phyloP scores from a whole-genome alignment of 2,329 filamentous ascomycete species.

The Fusarium succisae region DNA sequence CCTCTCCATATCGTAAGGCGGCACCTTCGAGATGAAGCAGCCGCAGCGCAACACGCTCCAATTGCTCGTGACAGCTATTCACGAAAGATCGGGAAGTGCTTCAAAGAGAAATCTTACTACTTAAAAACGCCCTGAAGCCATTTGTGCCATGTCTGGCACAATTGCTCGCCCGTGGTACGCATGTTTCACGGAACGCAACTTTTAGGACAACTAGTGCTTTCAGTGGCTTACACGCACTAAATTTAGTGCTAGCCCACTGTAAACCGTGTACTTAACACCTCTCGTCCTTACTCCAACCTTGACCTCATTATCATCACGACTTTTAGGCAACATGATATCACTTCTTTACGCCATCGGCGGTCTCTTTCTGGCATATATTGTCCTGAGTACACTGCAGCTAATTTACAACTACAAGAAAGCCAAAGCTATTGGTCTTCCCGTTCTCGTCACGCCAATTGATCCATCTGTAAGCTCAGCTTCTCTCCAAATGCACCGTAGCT shows the following conservation, averaged over 20 bases:
- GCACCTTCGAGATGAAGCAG: not conserved
- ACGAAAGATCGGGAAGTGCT: accelerated
- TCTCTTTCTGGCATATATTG: not conserved
- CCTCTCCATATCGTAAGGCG: not conserved
- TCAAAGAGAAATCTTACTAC: accelerated
- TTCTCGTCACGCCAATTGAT: constrained; percentile 29
- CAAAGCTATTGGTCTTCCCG: constrained; percentile 22
- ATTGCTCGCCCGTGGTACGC: accelerated
- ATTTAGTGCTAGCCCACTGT: not conserved
- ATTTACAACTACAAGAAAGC: constrained; percentile 29
- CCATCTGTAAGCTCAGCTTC: constrained; percentile 7
- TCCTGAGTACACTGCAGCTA: constrained; percentile 5
- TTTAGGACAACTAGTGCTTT: not conserved
- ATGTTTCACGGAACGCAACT: not conserved
- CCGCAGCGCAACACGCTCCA: not conserved
- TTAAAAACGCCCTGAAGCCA: not conserved
- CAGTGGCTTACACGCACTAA: not conserved
- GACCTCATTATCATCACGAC: not conserved
- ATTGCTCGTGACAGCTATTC: not conserved
- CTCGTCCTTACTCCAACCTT: not conserved
- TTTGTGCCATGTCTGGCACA: not conserved
- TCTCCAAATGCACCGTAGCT: not conserved
- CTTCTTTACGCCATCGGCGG: not conserved
- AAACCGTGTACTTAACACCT: constrained; percentile 16
- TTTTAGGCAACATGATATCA: constrained; percentile 14